These are phyloP conservation scores for Aureoboletus auriporus DNA, from an alignment of 768 basidiomycete genomes.

Conservation along the genomic window DNA sequence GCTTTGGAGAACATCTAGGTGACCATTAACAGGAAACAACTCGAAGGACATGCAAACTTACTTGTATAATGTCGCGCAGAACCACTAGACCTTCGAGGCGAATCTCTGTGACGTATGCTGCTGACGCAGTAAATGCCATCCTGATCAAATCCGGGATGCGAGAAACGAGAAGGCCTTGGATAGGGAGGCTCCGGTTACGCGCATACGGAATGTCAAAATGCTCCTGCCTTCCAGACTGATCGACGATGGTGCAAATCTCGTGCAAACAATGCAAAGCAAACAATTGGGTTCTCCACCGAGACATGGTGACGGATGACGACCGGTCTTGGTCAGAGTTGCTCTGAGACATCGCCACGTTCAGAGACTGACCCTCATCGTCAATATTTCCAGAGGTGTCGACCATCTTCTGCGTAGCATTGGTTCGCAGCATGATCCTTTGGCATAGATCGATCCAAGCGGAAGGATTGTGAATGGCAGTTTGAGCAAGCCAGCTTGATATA, in stretches of 20 bases:
- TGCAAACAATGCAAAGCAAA: constrained; percentile 94
- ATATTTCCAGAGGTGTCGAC: constrained; percentile 55
- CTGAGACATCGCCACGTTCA: constrained; percentile 55
- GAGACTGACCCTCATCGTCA: constrained; percentile 93
- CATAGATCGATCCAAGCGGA: constrained; percentile 98
- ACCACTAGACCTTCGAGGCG: constrained; percentile 87
- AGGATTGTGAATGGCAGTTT: constrained; percentile 89
- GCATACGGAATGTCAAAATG: constrained; percentile 81
- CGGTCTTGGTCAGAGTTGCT: constrained; percentile 28
- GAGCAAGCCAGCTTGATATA: constrained; percentile 90
- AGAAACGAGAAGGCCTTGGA: constrained; percentile 68
- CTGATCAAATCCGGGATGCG: constrained; percentile 91
- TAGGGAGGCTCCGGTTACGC: constrained; percentile 50
- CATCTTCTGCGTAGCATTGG: constrained; percentile 78
- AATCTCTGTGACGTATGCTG: constrained; percentile 95
- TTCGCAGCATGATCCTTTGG: constrained; percentile 94
- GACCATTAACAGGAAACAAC: constrained; percentile 3
- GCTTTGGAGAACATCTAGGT: constrained; percentile 79
- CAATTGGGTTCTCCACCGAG: constrained; percentile 94
- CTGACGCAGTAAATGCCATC: constrained; percentile 97
- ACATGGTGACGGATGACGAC: constrained; percentile 47
- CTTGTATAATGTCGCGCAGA: constrained; percentile 89
- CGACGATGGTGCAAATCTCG: constrained; percentile 76
- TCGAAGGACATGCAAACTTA: constrained; percentile 26
- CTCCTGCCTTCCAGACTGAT: constrained; percentile 69